These are phyloP conservation scores for Phylloporus sp. DNA, from an alignment of 768 basidiomycete species.

Conservation along the genomic window DNA sequence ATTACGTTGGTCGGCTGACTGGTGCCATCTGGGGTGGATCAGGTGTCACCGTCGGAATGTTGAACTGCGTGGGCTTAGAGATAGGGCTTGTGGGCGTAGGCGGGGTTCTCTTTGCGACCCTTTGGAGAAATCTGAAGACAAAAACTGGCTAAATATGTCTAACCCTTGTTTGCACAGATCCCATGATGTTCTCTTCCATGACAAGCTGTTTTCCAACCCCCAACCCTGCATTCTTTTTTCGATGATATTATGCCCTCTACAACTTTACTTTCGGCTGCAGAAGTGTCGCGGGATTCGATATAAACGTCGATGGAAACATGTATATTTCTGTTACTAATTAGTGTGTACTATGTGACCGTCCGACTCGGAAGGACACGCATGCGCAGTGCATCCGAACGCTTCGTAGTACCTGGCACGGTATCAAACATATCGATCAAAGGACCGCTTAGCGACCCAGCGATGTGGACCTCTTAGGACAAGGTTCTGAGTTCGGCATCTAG, in stretches of 20 bases:
- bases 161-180: background rate
- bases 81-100: slow-evolving; percentile 60
- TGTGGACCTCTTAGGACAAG: background rate
- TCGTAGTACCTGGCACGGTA: too few relatives aligned
- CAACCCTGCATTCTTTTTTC: background rate
- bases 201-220: background rate
- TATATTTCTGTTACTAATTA: too few relatives aligned
- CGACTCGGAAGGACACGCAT: too few relatives aligned
- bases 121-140: slow-evolving; percentile 65
- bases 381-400: too few relatives aligned
- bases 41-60: slow-evolving; percentile 53
- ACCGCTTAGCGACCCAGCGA: too few relatives aligned
- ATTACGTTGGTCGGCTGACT: slow-evolving; percentile 59
- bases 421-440: background rate
- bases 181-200: background rate
- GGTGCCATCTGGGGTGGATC: slow-evolving; percentile 69
- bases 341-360: too few relatives aligned
- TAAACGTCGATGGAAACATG: background rate
- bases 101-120: slow-evolving; percentile 45
- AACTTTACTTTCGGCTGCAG: background rate
- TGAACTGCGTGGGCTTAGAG: slow-evolving; percentile 55
- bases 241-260: background rate
- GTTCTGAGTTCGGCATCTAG: background rate
- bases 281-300: background rate
- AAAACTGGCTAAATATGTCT: slow-evolving; percentile 48